A percentile compares a stretch with the other conserved stretches of the same genome.
Conservation (phyloP, 1,284 basidiomycete species). For the Melampsora abietis-canadensis region DNA sequence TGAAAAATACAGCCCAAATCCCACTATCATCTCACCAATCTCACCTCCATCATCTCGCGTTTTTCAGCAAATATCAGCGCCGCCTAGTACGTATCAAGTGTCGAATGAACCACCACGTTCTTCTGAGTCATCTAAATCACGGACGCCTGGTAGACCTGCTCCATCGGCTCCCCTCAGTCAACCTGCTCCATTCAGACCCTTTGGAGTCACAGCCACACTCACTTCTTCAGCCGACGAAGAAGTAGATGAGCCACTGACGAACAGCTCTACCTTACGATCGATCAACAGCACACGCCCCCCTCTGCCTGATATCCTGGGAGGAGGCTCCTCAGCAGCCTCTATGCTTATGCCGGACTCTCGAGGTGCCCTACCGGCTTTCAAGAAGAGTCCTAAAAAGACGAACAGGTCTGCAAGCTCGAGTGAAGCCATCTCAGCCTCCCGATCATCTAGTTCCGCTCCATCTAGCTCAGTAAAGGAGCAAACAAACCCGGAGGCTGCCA, state of each 20-base stretch:
- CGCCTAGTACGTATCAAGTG: background rate
- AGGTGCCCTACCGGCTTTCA: slow-evolving; percentile 37
- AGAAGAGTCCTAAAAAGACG: slow-evolving; percentile 27
- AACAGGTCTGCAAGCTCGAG: background rate
- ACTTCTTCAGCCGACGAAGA: slow-evolving; percentile 18
- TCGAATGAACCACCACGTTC: background rate
- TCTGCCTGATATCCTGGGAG: slow-evolving; percentile 39
- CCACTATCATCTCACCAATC: background rate
- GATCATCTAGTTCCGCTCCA: background rate
- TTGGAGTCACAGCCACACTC: slow-evolving; percentile 39
- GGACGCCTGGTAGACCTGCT: background rate
- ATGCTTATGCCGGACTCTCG: slow-evolving; percentile 31
- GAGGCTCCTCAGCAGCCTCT: slow-evolving; percentile 13
- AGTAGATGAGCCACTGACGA: slow-evolving; percentile 1
- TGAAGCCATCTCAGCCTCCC: background rate
- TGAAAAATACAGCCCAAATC: background rate
- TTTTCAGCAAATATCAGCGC: background rate
- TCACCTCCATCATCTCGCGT: background rate
- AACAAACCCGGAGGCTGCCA: background rate
- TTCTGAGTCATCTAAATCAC: background rate
- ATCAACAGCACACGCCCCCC: slow-evolving; percentile 11
- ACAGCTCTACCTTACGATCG: slow-evolving; percentile 9
- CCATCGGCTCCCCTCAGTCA: background rate
- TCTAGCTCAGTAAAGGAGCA: background rate
- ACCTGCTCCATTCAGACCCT: slow-evolving; percentile 37